Base-by-base conservation (phyloP, 306 rosid species). In the Cajanus cajan region DNA sequence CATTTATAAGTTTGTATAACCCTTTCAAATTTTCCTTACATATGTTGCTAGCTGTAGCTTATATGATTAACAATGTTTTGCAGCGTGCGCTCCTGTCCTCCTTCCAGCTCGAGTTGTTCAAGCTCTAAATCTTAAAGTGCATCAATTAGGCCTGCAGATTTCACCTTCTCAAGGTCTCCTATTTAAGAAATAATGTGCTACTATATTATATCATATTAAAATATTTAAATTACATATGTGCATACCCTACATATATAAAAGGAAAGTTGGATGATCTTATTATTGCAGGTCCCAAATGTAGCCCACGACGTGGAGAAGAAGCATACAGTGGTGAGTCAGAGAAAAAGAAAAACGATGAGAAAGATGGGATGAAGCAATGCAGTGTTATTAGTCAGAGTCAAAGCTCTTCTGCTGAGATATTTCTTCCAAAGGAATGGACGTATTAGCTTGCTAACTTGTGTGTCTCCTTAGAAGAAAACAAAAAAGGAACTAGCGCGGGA, bases 341-440 rank as follows among this genome's bases (percentile, higher is more conserved):
- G 7, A 78, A 69, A 18, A 80, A 78, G 50, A 85, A 67, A 28
- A 77, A 19, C 11, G 83, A 74, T 9, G 45, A 83, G 22, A 89
- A 88, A 68, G 52, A 74, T 41, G 39, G 0, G 54, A 4, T 86
- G 8, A 37, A 83, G 14, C 82, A 82, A 59, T 82, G 87, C 68
- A 54, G 71, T 57, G 77, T 71, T 63, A 68, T 81, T 48, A 59
- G 83, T 4, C 86, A 80, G 12, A 84, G 71, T 70, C 80, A 71
- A 75, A 86, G 6, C 75, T 81, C 78, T 16, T 80, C 84, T 1
- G 86, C 84, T 6, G 91, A 85, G 16, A 68, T 87, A 64, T 90
- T 82, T 82, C 96, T 93, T 79, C 98, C 98, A 36, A 88, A 90
- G 78, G 98, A 93, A 66, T 93, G 96, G 98, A 90, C 91, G 28